Evolutionary conservation across 495 filamentous ascomycete genomes (phyloP).

Genomic region (Chaetomium fimeti): DNA sequence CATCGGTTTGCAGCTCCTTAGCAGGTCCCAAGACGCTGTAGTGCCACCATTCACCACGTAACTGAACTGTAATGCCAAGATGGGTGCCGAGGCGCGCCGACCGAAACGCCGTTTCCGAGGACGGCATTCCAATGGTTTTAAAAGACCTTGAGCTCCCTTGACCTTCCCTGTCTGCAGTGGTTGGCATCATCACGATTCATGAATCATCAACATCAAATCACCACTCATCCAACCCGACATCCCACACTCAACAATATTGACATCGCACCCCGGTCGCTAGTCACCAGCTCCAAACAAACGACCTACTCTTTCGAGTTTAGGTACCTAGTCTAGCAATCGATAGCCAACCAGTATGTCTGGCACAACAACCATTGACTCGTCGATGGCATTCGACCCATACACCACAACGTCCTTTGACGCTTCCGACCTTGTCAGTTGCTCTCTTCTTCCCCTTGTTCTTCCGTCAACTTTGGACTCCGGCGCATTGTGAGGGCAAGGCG

Average conservation of each 20-base stretch:
- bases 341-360: constrained; percentile 22
- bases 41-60: constrained; percentile 18
- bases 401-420: constrained; percentile 27
- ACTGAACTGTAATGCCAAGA: constrained; percentile 10
- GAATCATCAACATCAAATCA: too few species aligned
- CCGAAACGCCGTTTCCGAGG: background rate
- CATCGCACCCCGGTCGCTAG: background rate
- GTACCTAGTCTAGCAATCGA: background rate
- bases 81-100: constrained; percentile 15
- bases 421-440: constrained; percentile 31
- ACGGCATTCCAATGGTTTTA: constrained; percentile 5
- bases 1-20: constrained; percentile 24
- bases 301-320: background rate
- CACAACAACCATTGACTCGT: constrained; percentile 17
- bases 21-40: constrained; percentile 15
- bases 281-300: background rate
- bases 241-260: background rate
- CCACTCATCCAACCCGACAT: background rate
- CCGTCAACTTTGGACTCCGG: background rate
- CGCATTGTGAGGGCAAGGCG: background rate
- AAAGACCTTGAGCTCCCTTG: background rate
- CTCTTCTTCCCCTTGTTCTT: background rate
- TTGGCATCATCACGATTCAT: too few species aligned
- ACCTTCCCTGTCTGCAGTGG: too few species aligned
- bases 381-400: constrained; percentile 31